Evolutionary conservation across 768 basidiomycete species (phyloP), one percentile per base, ranked within the genome.

Genomic region (Hygrophorus pudorinus): DNA sequence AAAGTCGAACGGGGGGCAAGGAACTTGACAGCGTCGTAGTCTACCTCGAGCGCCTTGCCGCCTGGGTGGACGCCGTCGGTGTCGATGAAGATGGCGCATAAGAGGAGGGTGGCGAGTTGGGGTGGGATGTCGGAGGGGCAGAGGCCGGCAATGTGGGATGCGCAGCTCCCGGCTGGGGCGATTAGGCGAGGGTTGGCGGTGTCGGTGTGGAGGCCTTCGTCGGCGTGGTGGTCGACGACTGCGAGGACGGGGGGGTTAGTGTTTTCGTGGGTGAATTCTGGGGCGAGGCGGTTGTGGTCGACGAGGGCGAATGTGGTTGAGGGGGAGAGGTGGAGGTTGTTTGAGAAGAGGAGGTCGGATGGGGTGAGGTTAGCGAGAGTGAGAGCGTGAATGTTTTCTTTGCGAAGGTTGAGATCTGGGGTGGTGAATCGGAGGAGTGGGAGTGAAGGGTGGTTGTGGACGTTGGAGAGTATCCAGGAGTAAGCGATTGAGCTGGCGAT

Each of bases 221-320:
- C 94, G 12, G 71, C 79, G 56, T 98, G 92, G 56, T 99, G 94
- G 59, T 99, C 96, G 20, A 98, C 65, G 42, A 98, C 68, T 2
- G 84, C 81, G 0, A 75, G 68, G 8, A 98, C 88, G n/a, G 63
- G 61, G 0, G 68, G 63, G 29, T 59, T 56, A 0, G 68, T 61
- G 48, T 68, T 70, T 32, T 63, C 57, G 2, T 48, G 31, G 2
- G 62, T 50, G 56, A 76, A 83, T 30, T 55, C 53, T 1, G 65
- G 53, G 20, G 60, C 63, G 16, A 96, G 71, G 5, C 68, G 67
- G 56, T 98, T 99, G 62, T 97, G 93, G 60, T 99, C 96, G 35
- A 97, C 90, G 13, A 99, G 71, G 0, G 79, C 85, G 55, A 88
- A 88, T 5, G 63, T 68, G 12, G 69, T 67, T 4, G 75, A 76